Evolutionary conservation across 139 green algal species (phyloP).

Genomic region (Chlamydomonas asymmetrica): DNA sequence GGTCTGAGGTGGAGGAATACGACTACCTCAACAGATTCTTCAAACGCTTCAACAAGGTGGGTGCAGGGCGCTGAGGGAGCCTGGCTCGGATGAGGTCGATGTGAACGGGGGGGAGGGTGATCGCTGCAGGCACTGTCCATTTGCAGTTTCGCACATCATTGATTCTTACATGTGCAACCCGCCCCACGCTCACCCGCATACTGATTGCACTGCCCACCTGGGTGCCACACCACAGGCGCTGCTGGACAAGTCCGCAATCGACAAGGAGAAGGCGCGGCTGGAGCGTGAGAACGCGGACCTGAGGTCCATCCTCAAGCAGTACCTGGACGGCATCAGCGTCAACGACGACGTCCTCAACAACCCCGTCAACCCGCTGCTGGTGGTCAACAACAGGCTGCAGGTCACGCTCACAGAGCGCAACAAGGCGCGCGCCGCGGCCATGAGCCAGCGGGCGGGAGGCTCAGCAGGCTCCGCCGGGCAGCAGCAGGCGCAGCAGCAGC

Average conservation of each 20-base stretch:
- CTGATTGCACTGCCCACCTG: neutral
- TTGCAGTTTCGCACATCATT: neutral
- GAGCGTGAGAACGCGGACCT: constrained; percentile 80
- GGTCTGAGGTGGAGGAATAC: constrained; percentile 66
- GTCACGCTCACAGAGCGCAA: constrained; percentile 58
- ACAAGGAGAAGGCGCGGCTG: constrained; percentile 73
- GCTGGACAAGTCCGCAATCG: constrained; percentile 71
- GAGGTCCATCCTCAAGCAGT: constrained; percentile 68
- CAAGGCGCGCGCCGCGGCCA: constrained; percentile 46
- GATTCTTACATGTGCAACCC: too few relatives aligned
- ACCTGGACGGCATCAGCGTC: constrained; percentile 76
- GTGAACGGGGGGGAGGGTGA: neutral
- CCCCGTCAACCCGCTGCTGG: constrained; percentile 82
- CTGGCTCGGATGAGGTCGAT: neutral
- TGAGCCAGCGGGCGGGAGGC: constrained; percentile 21
- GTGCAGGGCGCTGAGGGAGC: neutral
- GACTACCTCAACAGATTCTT: constrained; percentile 83
- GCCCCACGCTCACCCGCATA: neutral
- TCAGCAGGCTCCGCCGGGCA: neutral
- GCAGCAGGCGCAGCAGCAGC: constrained; percentile 5
- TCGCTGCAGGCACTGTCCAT: neutral
- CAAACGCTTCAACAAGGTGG: constrained; percentile 69
- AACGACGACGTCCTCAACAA: constrained; percentile 82
- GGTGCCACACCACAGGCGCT: constrained; percentile 35
- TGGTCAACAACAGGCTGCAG: constrained; percentile 85